Conservation (phyloP, 805 yeast species). For the Yamadazyma ubonensis region DNA sequence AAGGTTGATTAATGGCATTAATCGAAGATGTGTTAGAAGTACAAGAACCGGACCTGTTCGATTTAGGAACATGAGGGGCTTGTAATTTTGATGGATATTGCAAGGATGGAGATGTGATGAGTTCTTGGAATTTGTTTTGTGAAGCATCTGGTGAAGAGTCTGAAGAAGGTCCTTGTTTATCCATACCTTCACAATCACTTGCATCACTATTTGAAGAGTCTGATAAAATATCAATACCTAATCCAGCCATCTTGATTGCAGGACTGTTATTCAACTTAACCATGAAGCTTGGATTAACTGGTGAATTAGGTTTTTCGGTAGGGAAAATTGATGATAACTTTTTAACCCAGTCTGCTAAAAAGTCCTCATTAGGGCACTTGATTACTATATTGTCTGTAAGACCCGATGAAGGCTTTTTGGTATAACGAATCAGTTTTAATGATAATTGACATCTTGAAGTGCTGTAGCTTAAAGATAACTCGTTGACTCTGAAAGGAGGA, state of each 20-base stretch:
- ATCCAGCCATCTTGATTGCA: conserved; percentile 25
- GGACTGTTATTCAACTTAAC: conserved; percentile 18
- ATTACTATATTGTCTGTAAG: conserved; percentile 16
- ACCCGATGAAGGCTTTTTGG: conserved; percentile 12
- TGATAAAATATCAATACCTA: conserved; percentile 31
- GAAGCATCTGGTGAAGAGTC: conserved; percentile 7
- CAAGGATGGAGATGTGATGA: conserved; percentile 6
- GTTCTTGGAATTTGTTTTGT: conserved; percentile 3
- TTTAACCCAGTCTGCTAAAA: conserved; percentile 30
- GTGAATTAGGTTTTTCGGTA: conserved; percentile 24
- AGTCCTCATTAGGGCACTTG: conserved; percentile 15
- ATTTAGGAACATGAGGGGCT: background rate
- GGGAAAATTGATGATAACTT: conserved; percentile 37
- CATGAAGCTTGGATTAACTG: conserved; percentile 20
- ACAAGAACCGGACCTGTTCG: conserved; percentile 7
- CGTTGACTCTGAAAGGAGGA: conserved; percentile 39
- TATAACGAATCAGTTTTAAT: conserved; percentile 21
- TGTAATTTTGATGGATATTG: background rate
- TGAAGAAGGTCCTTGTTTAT: background rate
- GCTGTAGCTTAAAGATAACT: conserved; percentile 15
- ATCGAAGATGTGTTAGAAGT: conserved; percentile 11
- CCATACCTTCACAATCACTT: conserved; percentile 6
- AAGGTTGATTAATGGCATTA: conserved; percentile 13
- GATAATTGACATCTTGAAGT: conserved; percentile 14
- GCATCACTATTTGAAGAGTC: conserved; percentile 10